These are phyloP conservation scores for Luzula sylvatica DNA, from an alignment of 176 grass and related monocot species.

Conservation along the genomic window DNA sequence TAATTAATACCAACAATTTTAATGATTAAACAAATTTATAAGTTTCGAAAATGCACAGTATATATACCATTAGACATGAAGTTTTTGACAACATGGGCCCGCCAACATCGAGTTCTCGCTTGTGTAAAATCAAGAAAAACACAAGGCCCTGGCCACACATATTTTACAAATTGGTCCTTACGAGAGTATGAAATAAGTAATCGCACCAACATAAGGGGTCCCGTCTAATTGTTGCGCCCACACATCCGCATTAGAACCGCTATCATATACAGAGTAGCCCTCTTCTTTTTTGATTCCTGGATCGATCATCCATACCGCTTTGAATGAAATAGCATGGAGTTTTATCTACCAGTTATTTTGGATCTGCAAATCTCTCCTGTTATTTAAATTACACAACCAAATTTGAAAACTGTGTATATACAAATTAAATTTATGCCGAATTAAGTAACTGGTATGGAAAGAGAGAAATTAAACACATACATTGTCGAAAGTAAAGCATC, in stretches of 20 bases:
- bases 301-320: slow-evolving; percentile 90
- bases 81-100: slow-evolving; percentile 57
- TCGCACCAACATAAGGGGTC: slow-evolving; percentile 47
- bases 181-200: not conserved
- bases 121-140: slow-evolving; percentile 71
- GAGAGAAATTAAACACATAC: slow-evolving; percentile 23
- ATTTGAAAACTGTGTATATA: too few species aligned
- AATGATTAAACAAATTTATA: slow-evolving; percentile 11
- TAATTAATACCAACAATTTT: not conserved
- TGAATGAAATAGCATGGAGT: slow-evolving; percentile 47
- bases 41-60: slow-evolving; percentile 1
- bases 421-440: too few species aligned
- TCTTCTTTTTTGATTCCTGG: slow-evolving; percentile 70
- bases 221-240: too few species aligned
- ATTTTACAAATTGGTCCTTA: not conserved
- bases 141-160: too few species aligned
- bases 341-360: slow-evolving; percentile 52
- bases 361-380: slow-evolving; percentile 48
- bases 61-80: slow-evolving; percentile 46
- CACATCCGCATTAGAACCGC: slow-evolving; percentile 54
- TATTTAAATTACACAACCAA: not conserved
- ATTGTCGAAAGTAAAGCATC: slow-evolving; percentile 69
- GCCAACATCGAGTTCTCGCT: slow-evolving; percentile 54
- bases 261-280: slow-evolving; percentile 56
- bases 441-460: not conserved